Evolutionary conservation across 768 basidiomycete genomes (phyloP).

Genomic region (Boletus reticulatus): DNA sequence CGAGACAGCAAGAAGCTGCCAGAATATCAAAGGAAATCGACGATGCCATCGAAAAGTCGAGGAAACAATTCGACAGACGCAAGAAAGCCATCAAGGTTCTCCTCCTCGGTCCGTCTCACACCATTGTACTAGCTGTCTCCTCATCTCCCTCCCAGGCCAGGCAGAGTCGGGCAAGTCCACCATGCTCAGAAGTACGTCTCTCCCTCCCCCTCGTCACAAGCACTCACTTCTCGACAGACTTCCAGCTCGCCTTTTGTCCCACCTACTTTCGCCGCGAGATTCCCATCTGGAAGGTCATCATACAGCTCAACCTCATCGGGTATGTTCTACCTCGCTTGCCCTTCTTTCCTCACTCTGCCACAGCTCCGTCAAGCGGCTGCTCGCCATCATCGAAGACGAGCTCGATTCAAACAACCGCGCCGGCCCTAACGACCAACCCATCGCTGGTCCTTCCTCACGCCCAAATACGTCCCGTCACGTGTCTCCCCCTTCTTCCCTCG

Average conservation of each 20-base stretch:
- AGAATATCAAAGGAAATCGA: conserved; percentile 28
- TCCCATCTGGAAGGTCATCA: conserved; percentile 57
- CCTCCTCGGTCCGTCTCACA: conserved; percentile 19
- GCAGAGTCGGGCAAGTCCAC: conserved; percentile 34
- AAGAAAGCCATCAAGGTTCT: conserved; percentile 29
- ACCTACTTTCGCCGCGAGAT: conserved; percentile 57
- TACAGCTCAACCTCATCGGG: conserved; percentile 71
- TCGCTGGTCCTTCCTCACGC: background rate
- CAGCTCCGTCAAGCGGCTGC: conserved; percentile 58
- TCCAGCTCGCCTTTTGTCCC: conserved; percentile 65
- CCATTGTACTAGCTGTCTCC: rapidly evolving
- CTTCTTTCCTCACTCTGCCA: background rate
- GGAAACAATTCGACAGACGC: conserved; percentile 21
- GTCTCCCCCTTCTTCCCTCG: background rate
- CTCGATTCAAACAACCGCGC: conserved; percentile 29
- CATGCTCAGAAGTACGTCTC: conserved; percentile 26
- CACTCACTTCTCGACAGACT: conserved; percentile 42
- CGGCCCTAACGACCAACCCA: background rate
- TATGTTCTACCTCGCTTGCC: conserved; percentile 19
- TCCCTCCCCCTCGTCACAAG: background rate
- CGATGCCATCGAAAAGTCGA: conserved; percentile 26
- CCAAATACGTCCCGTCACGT: background rate
- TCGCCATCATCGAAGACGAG: conserved; percentile 50
- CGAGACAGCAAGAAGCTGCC: conserved; percentile 21
- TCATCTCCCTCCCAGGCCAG: conserved; percentile 16